Base-by-base conservation (phyloP, 1,284 basidiomycete genomes). In the Fomitopsis schrenkii region DNA sequence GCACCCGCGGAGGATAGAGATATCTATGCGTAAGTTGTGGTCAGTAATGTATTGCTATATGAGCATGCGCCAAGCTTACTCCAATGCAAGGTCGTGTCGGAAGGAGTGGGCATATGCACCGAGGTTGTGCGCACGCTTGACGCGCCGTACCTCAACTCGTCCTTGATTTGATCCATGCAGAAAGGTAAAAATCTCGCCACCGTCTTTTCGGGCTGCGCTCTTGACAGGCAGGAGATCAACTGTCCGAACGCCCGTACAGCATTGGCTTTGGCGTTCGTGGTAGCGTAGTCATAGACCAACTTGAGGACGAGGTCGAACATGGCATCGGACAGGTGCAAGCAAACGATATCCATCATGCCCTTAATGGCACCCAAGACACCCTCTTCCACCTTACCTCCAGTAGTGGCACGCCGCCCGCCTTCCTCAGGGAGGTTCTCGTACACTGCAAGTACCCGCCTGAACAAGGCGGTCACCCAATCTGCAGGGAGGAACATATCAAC, bases 341-440 rank as follows among this genome's bases (percentile, higher is more conserved):
- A 96, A 66, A 98, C 86, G 40, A 91, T 85, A 66, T 96, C 94
- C 67, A 91, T 79, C 76, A 93, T 91, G 66, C 83, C 84, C 77
- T 93, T 92, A 72, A 96, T 82, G 33, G 92, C 87, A 68, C 89
- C 92, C 61, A 95, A 83, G 55, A 95, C 88, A 55, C 77, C 82
- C 67, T 97, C 93, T 77, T 96, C 94, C 69, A 87, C 82, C 75
- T 94, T 94, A 38, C 94, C 94, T 41, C 94, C 94, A 1, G 90
- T 92, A 9, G 83, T 88, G 66, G 93, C 88, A 75, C 81, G 85
- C 74, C 85, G 84, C 12, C 91, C 92, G 14, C 94, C 93, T 75
- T 96, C 95, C 71, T 99, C 96, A 0, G 97, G 97, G 6, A 99
- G 80, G 70, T 97, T 94, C 76, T 96, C 93, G 70, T 93, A 97